A percentile compares a stretch with the other conserved stretches of the same genome.
phyloP scores from a whole-genome alignment of 2,329 filamentous ascomycete species.

The Graphilbum sp. region DNA sequence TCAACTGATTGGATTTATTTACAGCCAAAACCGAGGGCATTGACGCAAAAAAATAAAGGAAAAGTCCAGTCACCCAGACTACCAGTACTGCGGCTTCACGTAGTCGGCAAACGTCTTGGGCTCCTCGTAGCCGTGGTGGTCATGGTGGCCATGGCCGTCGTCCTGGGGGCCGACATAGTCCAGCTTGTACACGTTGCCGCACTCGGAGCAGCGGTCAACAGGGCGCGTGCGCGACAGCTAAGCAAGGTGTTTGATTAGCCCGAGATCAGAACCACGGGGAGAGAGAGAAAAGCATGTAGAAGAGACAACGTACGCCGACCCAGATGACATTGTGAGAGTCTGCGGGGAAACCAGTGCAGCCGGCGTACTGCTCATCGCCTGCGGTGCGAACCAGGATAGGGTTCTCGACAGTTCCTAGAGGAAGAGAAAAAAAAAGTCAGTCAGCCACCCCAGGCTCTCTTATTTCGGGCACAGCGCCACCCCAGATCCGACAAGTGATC shows the following conservation, averaged over 20 bases:
- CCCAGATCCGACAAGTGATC: background rate
- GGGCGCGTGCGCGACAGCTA: slow-evolving; percentile 80
- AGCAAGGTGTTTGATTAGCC: background rate
- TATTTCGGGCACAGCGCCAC: too few relatives aligned
- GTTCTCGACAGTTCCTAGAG: slow-evolving; percentile 79
- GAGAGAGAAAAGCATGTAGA: background rate
- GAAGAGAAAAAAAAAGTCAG: too few relatives aligned
- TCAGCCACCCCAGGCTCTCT: too few relatives aligned
- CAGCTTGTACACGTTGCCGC: slow-evolving; percentile 95
- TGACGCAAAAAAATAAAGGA: too few relatives aligned
- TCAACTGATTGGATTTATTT: too few relatives aligned
- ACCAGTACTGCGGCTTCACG: slow-evolving; percentile 89
- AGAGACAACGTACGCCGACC: slow-evolving; percentile 54
- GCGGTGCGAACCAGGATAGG: slow-evolving; percentile 83
- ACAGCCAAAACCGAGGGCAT: too few relatives aligned
- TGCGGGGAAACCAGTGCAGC: slow-evolving; percentile 85
- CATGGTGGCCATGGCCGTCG: slow-evolving; percentile 42
- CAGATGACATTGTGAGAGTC: slow-evolving; percentile 86
- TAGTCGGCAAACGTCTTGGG: slow-evolving; percentile 96
- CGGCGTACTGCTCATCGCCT: slow-evolving; percentile 90
- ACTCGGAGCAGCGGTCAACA: slow-evolving; percentile 89
- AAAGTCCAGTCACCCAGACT: too few relatives aligned
- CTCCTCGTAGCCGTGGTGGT: slow-evolving; percentile 51
- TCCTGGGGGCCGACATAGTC: slow-evolving; percentile 80
- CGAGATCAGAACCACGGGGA: background rate